Base-by-base conservation (phyloP, 2,329 filamentous ascomycete genomes). In the Helicocarpus griseus region DNA sequence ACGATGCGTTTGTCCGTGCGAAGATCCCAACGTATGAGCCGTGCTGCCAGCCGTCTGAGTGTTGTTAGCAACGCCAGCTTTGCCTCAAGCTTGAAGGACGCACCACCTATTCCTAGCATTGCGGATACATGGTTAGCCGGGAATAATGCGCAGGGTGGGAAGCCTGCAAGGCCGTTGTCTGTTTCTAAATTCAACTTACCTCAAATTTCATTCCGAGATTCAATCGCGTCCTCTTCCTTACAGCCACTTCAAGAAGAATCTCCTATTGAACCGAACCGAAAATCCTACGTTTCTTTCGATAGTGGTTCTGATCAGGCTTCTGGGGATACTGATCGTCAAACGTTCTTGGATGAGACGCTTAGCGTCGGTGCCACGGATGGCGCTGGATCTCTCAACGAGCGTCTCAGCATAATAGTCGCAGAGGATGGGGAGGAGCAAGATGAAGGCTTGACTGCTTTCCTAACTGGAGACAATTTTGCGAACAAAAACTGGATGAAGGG, bases 401-500 rank as follows among this genome's bases (percentile, higher is more conserved):
- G 79, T n/a, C 77, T 96, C 48, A 89, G 85, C 52, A 82, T 93
- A 63, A 87, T 90, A 31, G 80, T 96, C 36, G 86, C 86, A 14
- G 87, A 94, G 60, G 91, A 97, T 62, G 90, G 89, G 31, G 91
- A 96, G 65, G 93, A 95, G 61, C 82, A 83, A 5, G 91, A 97
- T 61, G 87, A 90, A 63, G 90, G 93, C 61, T 77, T 97, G 21
- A 82, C 86, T 60, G 90, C 90, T 63, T 96, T 96, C 76, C 77
- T 97, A 38, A 83, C 89, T 31, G 88, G 89, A 57, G 89, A 96
- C 65, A 94, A 89, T 7, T 97, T 93, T 83, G 90, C 94, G 58
- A 90, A 95, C 56, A 87, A 91, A 73, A 95, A 95, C 69, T 98
- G 94, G 87, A 97, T 98, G 89, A 96, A 97, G 75, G 93, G 93